These are phyloP conservation scores for Ampelomyces quisqualis DNA, from an alignment of 2,329 filamentous ascomycete genomes.

Conservation along the genomic window DNA sequence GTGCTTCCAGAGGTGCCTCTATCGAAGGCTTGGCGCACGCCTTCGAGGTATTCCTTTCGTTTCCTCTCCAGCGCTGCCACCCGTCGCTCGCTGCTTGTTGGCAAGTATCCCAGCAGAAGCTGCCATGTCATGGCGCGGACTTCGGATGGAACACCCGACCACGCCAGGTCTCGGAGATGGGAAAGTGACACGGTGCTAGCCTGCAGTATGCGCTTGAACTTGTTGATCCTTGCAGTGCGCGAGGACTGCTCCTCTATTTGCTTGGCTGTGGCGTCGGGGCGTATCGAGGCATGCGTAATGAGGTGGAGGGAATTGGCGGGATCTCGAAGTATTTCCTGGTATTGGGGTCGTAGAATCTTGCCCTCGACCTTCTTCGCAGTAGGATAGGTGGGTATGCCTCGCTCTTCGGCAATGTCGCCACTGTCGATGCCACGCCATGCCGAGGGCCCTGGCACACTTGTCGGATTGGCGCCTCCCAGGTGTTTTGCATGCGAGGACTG, in stretches of 20 bases:
- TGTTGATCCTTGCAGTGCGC: constrained; percentile 91
- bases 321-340: constrained; percentile 85
- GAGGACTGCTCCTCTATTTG: constrained; percentile 84
- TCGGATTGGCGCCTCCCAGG: constrained; percentile 36
- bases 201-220: constrained; percentile 95
- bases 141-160: constrained; percentile 93
- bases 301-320: constrained; percentile 94
- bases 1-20: constrained; percentile 49
- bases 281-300: constrained; percentile 79
- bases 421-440: constrained; percentile 70
- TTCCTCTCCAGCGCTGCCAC: constrained; percentile 90
- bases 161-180: constrained; percentile 81
- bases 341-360: constrained; percentile 94
- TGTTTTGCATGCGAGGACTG: constrained; percentile 49
- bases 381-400: constrained; percentile 79
- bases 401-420: constrained; percentile 90
- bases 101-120: constrained; percentile 88
- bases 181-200: constrained; percentile 82
- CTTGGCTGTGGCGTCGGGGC: constrained; percentile 73
- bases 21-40: constrained; percentile 70
- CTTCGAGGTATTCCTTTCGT: constrained; percentile 93
- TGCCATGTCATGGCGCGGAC: constrained; percentile 99
- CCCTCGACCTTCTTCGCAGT: constrained; percentile 86
- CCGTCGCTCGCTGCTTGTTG: constrained; percentile 91
- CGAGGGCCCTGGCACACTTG: constrained; percentile 25